Percentiles rank a stretch among this genome's conserved stretches.
Evolutionary conservation across 2,329 filamentous ascomycete species (phyloP).

Genomic region (Plectosphaerella cucumerina): DNA sequence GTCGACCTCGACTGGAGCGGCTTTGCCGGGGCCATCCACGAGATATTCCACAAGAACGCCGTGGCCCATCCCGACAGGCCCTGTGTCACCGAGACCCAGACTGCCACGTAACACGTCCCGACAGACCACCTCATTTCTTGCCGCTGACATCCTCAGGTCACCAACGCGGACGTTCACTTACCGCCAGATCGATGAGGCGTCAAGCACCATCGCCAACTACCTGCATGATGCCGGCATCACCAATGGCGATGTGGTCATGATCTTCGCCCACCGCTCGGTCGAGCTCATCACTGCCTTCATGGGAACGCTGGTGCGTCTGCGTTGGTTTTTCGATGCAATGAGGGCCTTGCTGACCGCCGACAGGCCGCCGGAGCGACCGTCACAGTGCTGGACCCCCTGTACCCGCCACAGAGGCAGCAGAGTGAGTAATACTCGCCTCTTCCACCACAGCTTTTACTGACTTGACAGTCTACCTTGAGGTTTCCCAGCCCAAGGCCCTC

Average conservation of each 20-base stretch:
- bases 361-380: conserved; percentile 51
- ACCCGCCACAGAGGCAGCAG: conserved; percentile 75
- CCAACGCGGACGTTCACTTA: conserved; percentile 73
- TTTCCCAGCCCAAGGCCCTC: conserved; percentile 68
- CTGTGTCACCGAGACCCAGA: conserved; percentile 47
- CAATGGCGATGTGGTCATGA: conserved; percentile 87
- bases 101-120: conserved; percentile 16
- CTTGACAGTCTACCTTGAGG: conserved; percentile 63
- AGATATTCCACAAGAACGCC: conserved; percentile 65
- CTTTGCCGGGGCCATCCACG: conserved; percentile 64
- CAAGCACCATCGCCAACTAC: conserved; percentile 76
- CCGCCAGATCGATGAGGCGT: conserved; percentile 78
- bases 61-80: conserved; percentile 56
- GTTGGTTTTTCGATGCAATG: too few relatives aligned
- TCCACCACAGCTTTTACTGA: too few relatives aligned
- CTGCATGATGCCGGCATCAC: conserved; percentile 69
- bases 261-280: conserved; percentile 79
- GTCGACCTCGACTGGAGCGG: conserved; percentile 63
- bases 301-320: background rate
- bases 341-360: too few relatives aligned
- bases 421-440: conserved; percentile 19
- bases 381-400: conserved; percentile 72
- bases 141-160: background rate
- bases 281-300: conserved; percentile 39
- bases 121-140: background rate